Percentiles rank a stretch among this genome's conserved stretches.
These are phyloP conservation scores for Mangifera indica DNA, from an alignment of 345 rosid genomes.

Conservation along the genomic window DNA sequence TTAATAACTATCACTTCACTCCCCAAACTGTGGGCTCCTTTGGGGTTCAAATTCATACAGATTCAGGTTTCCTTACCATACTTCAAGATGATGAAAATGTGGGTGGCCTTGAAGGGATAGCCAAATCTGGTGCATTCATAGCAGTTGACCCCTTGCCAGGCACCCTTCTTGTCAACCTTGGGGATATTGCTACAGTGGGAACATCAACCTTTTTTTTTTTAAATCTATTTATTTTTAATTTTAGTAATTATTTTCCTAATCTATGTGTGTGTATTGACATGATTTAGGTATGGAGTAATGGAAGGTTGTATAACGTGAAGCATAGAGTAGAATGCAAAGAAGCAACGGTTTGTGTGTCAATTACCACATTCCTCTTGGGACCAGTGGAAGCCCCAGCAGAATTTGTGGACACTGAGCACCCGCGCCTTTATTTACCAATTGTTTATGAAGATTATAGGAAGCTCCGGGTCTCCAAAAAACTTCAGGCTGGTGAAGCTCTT, in stretches of 20 bases:
- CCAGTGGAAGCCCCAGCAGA: constrained; percentile 43
- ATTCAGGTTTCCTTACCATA: constrained; percentile 69
- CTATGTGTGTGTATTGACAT: background rate
- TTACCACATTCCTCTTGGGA: constrained; percentile 67
- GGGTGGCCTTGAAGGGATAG: constrained; percentile 76
- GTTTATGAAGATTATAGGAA: constrained; percentile 46
- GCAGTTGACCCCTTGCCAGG: constrained; percentile 62
- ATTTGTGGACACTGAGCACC: constrained; percentile 41
- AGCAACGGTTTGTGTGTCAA: constrained; percentile 53
- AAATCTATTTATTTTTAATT: too few relatives aligned
- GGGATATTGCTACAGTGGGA: constrained; percentile 61
- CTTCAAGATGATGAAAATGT: constrained; percentile 80
- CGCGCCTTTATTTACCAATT: constrained; percentile 42
- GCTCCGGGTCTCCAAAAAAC: constrained; percentile 37
- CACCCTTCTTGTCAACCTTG: constrained; percentile 72
- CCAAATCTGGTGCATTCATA: constrained; percentile 42
- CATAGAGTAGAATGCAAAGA: constrained; percentile 79
- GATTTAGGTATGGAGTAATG: constrained; percentile 68
- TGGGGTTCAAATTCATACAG: constrained; percentile 78
- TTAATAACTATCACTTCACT: constrained; percentile 72
- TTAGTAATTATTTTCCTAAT: background rate
- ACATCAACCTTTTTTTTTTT: background rate
- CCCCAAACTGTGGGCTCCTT: constrained; percentile 59
- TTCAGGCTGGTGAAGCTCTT: constrained; percentile 57
- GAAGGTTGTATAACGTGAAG: constrained; percentile 60